Evolutionary conservation across 352 stramenopile genomes (phyloP).

Genomic region (Phytophthora pini): DNA sequence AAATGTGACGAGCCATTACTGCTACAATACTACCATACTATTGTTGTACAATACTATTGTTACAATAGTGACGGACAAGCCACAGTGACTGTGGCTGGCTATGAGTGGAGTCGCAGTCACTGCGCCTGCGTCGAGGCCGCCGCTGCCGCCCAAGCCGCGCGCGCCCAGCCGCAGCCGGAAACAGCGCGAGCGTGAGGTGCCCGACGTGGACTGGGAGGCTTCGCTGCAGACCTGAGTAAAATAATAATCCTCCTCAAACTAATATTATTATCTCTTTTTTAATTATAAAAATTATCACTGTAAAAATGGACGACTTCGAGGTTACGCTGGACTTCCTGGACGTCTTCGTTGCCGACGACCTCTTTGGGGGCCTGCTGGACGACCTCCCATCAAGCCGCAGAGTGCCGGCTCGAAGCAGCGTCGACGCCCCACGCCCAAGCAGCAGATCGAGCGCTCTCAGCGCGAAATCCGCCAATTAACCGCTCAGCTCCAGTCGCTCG

Average conservation of each 20-base stretch:
- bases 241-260: too few relatives aligned
- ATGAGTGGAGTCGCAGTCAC: conserved; percentile 17
- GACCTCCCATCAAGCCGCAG: not conserved
- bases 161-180: conserved; percentile 17
- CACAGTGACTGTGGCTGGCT: too few relatives aligned
- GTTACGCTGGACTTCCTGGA: conserved; percentile 1
- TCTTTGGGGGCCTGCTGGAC: not conserved
- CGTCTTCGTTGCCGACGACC: conserved; percentile 1
- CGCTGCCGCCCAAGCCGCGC: conserved; percentile 23
- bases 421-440: not conserved
- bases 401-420: too few relatives aligned
- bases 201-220: conserved; percentile 39
- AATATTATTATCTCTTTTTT: too few relatives aligned
- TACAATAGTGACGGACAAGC: not conserved
- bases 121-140: conserved; percentile 21
- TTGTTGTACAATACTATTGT: too few relatives aligned
- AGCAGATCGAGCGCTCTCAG: too few relatives aligned
- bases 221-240: too few relatives aligned
- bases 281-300: not conserved
- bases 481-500: too few relatives aligned
- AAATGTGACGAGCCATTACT: conserved; percentile 3
- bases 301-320: conserved; percentile 4
- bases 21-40: too few relatives aligned
- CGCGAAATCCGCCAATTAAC: too few relatives aligned
- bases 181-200: conserved; percentile 25